Evolutionary conservation across 2,329 filamentous ascomycete species (phyloP).

Genomic region (Alternaria triticimaculans): DNA sequence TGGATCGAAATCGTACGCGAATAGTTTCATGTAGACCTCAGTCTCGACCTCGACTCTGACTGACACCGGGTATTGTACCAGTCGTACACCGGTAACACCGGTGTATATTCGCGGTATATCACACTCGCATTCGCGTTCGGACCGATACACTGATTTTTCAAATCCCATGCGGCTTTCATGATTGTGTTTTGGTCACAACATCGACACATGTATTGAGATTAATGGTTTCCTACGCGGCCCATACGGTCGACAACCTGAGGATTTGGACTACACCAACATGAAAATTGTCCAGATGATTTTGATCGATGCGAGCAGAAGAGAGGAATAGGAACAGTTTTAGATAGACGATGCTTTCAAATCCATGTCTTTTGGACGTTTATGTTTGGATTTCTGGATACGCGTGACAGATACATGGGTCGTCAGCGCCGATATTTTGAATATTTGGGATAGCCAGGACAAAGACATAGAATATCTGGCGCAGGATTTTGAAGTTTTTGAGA

Average conservation of each 20-base stretch:
- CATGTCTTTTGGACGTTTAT: not conserved
- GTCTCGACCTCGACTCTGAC: not conserved
- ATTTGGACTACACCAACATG: not conserved
- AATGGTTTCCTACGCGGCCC: not conserved
- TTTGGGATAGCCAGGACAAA: not conserved
- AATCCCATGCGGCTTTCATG: not conserved
- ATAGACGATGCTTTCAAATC: not conserved
- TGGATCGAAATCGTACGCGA: not conserved
- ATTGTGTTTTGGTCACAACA: not conserved
- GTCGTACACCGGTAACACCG: not conserved
- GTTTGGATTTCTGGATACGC: not conserved
- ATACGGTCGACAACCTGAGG: not conserved
- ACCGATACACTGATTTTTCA: not conserved
- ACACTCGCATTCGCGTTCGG: not conserved
- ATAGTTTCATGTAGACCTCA: not conserved
- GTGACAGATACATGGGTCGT: not conserved
- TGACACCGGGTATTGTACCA: not conserved
- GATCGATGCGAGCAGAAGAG: not conserved
- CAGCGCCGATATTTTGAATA: not conserved
- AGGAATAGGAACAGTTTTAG: not conserved
- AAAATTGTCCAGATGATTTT: not conserved
- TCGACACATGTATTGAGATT: not conserved
- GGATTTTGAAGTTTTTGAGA: not conserved
- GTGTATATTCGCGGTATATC: not conserved
- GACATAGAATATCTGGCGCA: not conserved